These are phyloP conservation scores for Lentinula guzmanii DNA, from an alignment of 768 basidiomycete species.

Conservation along the genomic window DNA sequence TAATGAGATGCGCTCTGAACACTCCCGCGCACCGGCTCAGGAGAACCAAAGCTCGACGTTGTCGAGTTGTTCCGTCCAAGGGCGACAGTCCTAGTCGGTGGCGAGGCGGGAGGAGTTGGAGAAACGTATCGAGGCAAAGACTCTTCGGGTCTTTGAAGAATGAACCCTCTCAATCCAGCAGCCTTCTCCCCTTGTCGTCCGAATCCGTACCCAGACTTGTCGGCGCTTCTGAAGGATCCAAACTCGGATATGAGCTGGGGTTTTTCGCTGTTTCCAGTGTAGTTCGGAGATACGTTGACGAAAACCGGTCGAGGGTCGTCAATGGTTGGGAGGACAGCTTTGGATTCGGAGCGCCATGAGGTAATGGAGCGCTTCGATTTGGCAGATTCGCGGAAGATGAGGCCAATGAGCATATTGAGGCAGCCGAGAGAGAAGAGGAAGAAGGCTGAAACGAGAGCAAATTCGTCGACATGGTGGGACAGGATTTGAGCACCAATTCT, in stretches of 20 bases:
- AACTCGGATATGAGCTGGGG: slow-evolving; percentile 9
- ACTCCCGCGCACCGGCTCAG: not conserved
- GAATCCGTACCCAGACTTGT: slow-evolving; percentile 63
- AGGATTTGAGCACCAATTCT: slow-evolving; percentile 69
- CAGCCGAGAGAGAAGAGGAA: slow-evolving; percentile 91
- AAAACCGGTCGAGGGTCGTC: slow-evolving; percentile 29
- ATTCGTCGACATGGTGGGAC: slow-evolving; percentile 77
- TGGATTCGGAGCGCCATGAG: slow-evolving; percentile 53
- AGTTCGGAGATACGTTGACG: slow-evolving; percentile 28
- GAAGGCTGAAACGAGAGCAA: slow-evolving; percentile 88
- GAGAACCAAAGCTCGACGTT: slow-evolving; percentile 15
- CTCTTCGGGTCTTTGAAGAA: slow-evolving; percentile 44
- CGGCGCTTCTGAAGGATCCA: slow-evolving; percentile 7
- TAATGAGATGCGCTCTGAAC: slow-evolving; percentile 3
- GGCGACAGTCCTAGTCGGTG: slow-evolving; percentile 5
- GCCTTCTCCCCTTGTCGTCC: slow-evolving; percentile 74
- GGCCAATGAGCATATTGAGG: slow-evolving; percentile 74
- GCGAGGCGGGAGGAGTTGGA: slow-evolving; percentile 21
- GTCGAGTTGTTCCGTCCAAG: slow-evolving; percentile 2
- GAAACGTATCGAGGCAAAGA: slow-evolving; percentile 51
- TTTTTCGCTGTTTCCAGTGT: slow-evolving; percentile 20
- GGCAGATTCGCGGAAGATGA: slow-evolving; percentile 62
- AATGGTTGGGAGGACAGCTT: slow-evolving; percentile 38
- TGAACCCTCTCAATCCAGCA: slow-evolving; percentile 51
- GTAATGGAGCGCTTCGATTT: slow-evolving; percentile 59